Evolutionary conservation across 768 basidiomycete genomes (phyloP).

Genomic region (Leucocoprinus sp.): DNA sequence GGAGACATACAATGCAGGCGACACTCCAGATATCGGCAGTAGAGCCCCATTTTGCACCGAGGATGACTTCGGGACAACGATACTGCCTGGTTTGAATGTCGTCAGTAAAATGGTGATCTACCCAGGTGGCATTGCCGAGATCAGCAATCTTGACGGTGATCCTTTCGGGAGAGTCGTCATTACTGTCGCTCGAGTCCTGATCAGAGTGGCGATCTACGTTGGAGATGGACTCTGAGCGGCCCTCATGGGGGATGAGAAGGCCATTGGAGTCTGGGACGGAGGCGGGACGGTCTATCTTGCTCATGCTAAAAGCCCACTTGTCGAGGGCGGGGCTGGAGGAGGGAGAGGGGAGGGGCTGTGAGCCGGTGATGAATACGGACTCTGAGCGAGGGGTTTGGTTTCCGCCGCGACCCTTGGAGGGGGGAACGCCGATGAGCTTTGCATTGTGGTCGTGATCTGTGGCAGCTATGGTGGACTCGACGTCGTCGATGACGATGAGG

Average conservation of each 20-base stretch:
- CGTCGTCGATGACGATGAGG: slow-evolving; percentile 93
- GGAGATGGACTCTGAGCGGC: slow-evolving; percentile 13
- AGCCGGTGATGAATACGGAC: slow-evolving; percentile 75
- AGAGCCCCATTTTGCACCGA: slow-evolving; percentile 93
- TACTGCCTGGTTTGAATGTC: slow-evolving; percentile 98
- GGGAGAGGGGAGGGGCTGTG: slow-evolving; percentile 87
- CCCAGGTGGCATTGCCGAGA: slow-evolving; percentile 91
- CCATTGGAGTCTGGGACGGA: slow-evolving; percentile 24
- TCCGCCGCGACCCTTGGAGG: slow-evolving; percentile 86
- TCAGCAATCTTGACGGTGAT: slow-evolving; percentile 99
- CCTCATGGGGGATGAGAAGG: slow-evolving; percentile 12
- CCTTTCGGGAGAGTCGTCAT: slow-evolving; percentile 24
- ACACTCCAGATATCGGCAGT: slow-evolving; percentile 98
- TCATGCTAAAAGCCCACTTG: slow-evolving; percentile 89
- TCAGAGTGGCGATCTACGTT: slow-evolving; percentile 24
- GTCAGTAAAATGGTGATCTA: slow-evolving; percentile 96
- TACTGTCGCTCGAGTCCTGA: slow-evolving; percentile 16
- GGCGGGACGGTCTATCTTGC: slow-evolving; percentile 63
- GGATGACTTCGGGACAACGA: slow-evolving; percentile 93
- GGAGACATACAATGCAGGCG: slow-evolving; percentile 65
- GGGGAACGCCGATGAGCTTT: slow-evolving; percentile 87
- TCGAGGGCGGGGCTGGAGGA: slow-evolving; percentile 72
- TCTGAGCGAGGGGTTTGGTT: slow-evolving; percentile 92
- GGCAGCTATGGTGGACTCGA: slow-evolving; percentile 94
- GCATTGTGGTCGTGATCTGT: no score